Evolutionary conservation across 78 protist species (phyloP).

Genomic region (Guillardia theta): DNA sequence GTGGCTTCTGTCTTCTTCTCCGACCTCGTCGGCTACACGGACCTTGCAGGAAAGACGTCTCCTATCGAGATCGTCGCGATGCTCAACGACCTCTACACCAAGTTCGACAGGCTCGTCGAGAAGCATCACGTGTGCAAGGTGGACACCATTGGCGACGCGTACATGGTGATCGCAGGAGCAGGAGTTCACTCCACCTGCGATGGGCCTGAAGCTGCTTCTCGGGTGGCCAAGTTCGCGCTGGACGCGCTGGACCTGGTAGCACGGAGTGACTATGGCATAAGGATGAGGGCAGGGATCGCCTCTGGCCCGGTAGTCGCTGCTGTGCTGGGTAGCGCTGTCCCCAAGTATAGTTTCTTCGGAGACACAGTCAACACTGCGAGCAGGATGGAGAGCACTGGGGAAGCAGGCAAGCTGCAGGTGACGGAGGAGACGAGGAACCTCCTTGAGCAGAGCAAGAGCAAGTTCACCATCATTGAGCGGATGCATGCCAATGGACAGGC

Average conservation of each 20-base stretch:
- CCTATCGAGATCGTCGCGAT: not conserved
- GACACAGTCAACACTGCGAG: not conserved
- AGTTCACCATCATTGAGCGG: not conserved
- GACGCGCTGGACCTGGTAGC: not conserved
- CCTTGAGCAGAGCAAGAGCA: not conserved
- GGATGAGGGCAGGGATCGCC: not conserved
- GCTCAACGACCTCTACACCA: not conserved
- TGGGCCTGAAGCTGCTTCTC: not conserved
- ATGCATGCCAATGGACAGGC: too few relatives aligned
- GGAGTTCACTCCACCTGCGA: not conserved
- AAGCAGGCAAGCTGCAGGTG: not conserved
- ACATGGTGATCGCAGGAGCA: not conserved
- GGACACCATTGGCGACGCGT: constrained; percentile 2
- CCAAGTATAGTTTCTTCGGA: not conserved
- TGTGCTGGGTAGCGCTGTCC: not conserved
- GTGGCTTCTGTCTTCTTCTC: not conserved
- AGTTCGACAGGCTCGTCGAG: not conserved
- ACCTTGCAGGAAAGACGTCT: not conserved
- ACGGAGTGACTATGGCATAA: not conserved
- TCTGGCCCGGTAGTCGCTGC: not conserved
- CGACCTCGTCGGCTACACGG: not conserved
- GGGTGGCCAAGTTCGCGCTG: not conserved
- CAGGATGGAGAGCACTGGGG: not conserved
- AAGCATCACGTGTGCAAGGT: not conserved
- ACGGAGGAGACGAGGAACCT: not conserved